Base-by-base conservation (phyloP, 2,329 filamentous ascomycete species). In the Colletotrichum brevisporum region DNA sequence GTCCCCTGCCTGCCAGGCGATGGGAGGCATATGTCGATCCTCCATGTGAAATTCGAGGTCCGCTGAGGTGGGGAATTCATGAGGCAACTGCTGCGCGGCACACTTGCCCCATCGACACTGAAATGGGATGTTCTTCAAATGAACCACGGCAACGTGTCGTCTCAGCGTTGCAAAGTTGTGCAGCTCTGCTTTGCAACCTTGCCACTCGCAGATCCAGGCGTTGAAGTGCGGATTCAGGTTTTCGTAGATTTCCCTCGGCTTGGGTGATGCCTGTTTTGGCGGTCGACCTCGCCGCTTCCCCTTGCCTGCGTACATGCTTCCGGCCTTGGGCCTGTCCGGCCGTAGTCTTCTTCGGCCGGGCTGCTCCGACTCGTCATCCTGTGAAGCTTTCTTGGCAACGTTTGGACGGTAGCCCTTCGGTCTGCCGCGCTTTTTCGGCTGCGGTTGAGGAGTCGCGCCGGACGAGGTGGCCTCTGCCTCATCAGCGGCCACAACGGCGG, bases 81-180 rank as follows among this genome's bases (percentile, higher is more conserved):
- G 26, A 54, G 41, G 27, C 31, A 64, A 71, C 31, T 63, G 63
- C 50, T 43, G 69, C 50, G 52, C 60, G 12, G 73, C 76, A 71
- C 85, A 88, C 21, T 75, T 78, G 6, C 76, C 76, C 84, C 84
- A 88, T 47, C 73, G 75, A 60, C 81, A 84, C 21, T 72, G 69
- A 36, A 57, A 63, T 41, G 64, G 64, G 13, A 24, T 16, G 16
- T 53, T 54, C 36, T 64, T 36, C 64, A 45, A 80, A 74, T 91
- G 89, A 3, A 90, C 81, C 15, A 83, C 73, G 18, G 78, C 74
- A 15, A 91, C 77, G 71, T 91, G 89, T 63, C 79, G 80, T 26
- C 85, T 82, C 48, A 91, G 76, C 10, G 88, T 91, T 13, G 86
- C 86, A 65, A 90, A 77, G 73, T 91, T 91, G 58, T 90, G 88